These are phyloP conservation scores for Oehlia diaphana DNA, from an alignment of 192 early-diverging fungal genomes.

Conservation along the genomic window DNA sequence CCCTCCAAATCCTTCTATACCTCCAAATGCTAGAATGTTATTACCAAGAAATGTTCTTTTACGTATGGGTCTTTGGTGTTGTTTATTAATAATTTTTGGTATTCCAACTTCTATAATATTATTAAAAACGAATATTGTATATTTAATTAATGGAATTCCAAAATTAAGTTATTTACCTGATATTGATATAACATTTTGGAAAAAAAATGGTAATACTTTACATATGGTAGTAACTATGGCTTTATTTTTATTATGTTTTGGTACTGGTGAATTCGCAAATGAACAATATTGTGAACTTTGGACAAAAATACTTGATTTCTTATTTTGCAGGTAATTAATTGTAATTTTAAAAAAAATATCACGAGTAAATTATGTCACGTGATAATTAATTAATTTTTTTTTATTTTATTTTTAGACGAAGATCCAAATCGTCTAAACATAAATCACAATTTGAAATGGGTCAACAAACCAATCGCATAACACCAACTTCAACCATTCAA, in stretches of 20 bases:
- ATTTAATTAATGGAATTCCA: neutral
- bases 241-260: slow-evolving; percentile 24
- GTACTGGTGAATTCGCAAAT: slow-evolving; percentile 21
- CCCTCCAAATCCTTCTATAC: slow-evolving; percentile 1
- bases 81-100: slow-evolving; percentile 3
- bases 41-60: slow-evolving; percentile 17
- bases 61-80: slow-evolving; percentile 24
- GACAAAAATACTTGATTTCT: neutral
- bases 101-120: neutral
- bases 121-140: neutral
- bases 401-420: no score
- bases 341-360: no score
- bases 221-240: neutral
- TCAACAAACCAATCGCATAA: no score
- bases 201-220: neutral
- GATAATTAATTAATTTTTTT: no score
- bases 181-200: neutral
- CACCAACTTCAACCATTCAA: no score
- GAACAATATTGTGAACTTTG: slow-evolving; percentile 21
- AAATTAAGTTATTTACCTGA: neutral
- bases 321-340: slow-evolving; percentile 8
- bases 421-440: no score
- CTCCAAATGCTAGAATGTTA: neutral
- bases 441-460: no score
- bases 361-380: no score